These are phyloP conservation scores for Phytophthora colocasiae DNA, from an alignment of 352 stramenopile genomes.

Conservation along the genomic window DNA sequence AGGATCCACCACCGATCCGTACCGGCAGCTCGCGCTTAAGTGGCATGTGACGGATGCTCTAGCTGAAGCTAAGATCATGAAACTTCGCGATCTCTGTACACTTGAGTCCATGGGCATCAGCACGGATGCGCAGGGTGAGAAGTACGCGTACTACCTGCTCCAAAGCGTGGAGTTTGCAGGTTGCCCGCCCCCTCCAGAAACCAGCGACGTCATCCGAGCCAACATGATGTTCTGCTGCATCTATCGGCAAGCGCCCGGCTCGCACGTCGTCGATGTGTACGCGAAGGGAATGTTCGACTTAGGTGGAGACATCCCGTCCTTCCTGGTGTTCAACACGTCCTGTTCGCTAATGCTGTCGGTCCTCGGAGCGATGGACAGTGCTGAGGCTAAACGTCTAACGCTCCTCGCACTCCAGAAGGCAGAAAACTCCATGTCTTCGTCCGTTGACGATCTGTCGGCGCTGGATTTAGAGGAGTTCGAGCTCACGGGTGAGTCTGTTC, in stretches of 20 bases:
- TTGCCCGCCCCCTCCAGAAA: constrained; percentile 44
- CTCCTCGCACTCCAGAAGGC: constrained; percentile 33
- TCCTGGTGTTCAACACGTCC: constrained; percentile 54
- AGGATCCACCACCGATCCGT: constrained; percentile 48
- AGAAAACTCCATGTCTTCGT: constrained; percentile 12
- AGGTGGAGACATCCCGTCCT: constrained; percentile 45
- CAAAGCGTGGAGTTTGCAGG: constrained; percentile 56
- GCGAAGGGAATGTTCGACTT: constrained; percentile 65
- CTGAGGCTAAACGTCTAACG: constrained; percentile 58
- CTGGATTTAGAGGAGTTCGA: constrained; percentile 27
- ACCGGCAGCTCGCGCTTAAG: constrained; percentile 62
- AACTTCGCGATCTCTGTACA: constrained; percentile 52
- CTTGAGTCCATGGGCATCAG: constrained; percentile 60
- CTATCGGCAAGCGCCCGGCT: constrained; percentile 46
- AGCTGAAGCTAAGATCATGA: constrained; percentile 41
- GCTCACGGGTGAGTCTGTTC: constrained; percentile 4
- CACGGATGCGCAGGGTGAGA: constrained; percentile 41
- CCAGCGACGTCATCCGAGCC: constrained; percentile 43
- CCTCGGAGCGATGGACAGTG: constrained; percentile 33
- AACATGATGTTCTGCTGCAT: constrained; percentile 70
- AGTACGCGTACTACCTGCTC: constrained; percentile 56
- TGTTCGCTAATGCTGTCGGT: constrained; percentile 52
- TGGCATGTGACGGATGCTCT: constrained; percentile 45
- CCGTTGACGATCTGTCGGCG: constrained; percentile 19
- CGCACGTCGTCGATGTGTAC: constrained; percentile 50